phyloP scores from a whole-genome alignment of 2,329 filamentous ascomycete genomes.

The Xylaria sp. region DNA sequence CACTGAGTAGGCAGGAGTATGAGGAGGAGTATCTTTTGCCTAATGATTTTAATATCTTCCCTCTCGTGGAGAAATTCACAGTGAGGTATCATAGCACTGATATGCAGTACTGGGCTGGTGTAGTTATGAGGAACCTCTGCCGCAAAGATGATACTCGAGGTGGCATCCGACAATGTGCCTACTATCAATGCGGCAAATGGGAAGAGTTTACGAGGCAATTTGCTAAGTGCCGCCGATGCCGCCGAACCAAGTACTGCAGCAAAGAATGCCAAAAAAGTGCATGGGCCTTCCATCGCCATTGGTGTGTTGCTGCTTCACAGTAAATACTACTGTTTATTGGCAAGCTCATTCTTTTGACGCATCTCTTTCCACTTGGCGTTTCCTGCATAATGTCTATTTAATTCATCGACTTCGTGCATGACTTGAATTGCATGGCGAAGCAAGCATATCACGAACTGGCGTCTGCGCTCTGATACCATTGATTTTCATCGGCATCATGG shows the following conservation, averaged over 20 bases:
- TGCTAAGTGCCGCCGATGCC: conserved; percentile 95
- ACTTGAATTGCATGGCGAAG: conserved; percentile 53
- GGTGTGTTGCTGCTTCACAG: conserved; percentile 83
- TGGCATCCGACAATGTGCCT: conserved; percentile 95
- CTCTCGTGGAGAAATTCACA: conserved; percentile 97
- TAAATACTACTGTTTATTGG: conserved; percentile 47
- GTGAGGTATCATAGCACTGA: conserved; percentile 93
- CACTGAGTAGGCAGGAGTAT: conserved; percentile 65
- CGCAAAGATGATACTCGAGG: conserved; percentile 95
- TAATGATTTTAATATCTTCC: conserved; percentile 98
- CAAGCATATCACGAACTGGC: conserved; percentile 55
- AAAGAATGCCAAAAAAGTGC: conserved; percentile 99
- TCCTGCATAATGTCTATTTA: conserved; percentile 53
- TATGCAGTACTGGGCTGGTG: conserved; percentile 99
- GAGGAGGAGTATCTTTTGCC: conserved; percentile 90
- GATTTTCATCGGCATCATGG: conserved; percentile 51
- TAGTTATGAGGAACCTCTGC: conserved; percentile 98
- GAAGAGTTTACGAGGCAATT: conserved; percentile 97
- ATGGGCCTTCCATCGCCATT: conserved; percentile 98
- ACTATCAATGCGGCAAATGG: conserved; percentile 98
- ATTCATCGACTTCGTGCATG: conserved; percentile 49
- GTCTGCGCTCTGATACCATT: conserved; percentile 55
- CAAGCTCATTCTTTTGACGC: conserved; percentile 38
- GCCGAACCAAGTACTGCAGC: conserved; percentile 98
- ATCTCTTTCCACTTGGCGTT: conserved; percentile 49